Percentiles rank a stretch among this genome's conserved stretches.
phyloP scores from a whole-genome alignment of 73 alveolate genomes.

The Paramecium tetraurelia region DNA sequence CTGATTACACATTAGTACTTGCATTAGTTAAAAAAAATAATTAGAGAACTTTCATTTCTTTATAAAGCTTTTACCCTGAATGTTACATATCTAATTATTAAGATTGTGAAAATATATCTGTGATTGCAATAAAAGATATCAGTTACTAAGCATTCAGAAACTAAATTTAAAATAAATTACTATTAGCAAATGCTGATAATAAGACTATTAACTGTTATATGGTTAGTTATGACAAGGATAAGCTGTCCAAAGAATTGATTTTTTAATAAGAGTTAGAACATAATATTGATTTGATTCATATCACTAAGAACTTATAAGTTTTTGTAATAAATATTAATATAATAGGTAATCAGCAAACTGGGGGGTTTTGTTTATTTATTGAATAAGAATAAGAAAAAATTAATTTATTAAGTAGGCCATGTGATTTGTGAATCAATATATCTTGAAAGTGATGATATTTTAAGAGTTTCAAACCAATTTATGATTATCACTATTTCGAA shows the following conservation, averaged over 20 bases:
- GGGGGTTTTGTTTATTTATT: not conserved
- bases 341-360: not conserved
- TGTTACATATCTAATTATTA: not conserved
- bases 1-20: not conserved
- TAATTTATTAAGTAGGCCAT: not conserved
- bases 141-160: too few relatives aligned
- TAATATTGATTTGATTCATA: not conserved
- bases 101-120: not conserved
- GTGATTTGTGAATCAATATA: not conserved
- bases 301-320: not conserved
- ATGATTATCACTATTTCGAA: not conserved
- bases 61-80: not conserved
- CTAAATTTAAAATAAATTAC: not conserved
- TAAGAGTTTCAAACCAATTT: not conserved
- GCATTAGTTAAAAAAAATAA: not conserved
- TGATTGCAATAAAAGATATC: not conserved
- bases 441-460: not conserved
- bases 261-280: not conserved
- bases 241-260: not conserved
- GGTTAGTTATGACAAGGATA: not conserved
- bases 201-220: not conserved
- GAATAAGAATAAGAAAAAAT: not conserved
- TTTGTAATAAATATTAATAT: not conserved
- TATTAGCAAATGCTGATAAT: not conserved
- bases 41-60: not conserved